Percentiles rank a stretch among this genome's conserved stretches.
These are phyloP conservation scores for Fusarium beomiforme DNA, from an alignment of 2,329 filamentous ascomycete genomes.

Conservation along the genomic window DNA sequence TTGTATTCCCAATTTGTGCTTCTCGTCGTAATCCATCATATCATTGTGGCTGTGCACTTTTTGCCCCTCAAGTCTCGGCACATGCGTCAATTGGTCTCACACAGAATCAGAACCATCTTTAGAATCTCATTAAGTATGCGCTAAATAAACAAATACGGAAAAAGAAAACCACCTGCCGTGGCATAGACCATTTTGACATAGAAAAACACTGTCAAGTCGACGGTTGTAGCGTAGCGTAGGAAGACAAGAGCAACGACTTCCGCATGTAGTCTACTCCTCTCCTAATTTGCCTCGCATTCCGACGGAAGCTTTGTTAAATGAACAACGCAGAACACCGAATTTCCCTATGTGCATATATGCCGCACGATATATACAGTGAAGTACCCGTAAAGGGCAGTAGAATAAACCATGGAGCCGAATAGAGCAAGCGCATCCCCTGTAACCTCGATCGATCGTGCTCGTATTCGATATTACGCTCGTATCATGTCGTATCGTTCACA, in stretches of 20 bases:
- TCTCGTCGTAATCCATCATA: not conserved
- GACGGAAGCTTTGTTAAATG: constrained; percentile 8
- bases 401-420: constrained; percentile 14
- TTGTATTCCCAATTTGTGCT: not conserved
- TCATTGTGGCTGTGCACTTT: constrained; percentile 27
- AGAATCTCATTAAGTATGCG: constrained; percentile 22
- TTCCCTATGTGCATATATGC: constrained; percentile 43
- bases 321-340: constrained; percentile 36
- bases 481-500: constrained; percentile 55
- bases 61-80: constrained; percentile 15
- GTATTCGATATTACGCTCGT: constrained; percentile 32
- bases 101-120: not conserved
- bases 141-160: not conserved
- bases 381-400: not conserved
- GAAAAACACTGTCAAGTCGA: constrained; percentile 15
- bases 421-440: not conserved
- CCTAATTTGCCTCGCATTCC: not conserved
- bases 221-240: not conserved
- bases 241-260: not conserved
- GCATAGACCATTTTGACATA: not conserved
- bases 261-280: constrained; percentile 22
- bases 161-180: not conserved
- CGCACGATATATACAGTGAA: constrained; percentile 45
- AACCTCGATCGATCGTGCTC: constrained; percentile 10
- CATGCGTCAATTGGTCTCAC: not conserved